Base-by-base conservation (phyloP, 1,284 basidiomycete genomes). In the Tilletia caries region DNA sequence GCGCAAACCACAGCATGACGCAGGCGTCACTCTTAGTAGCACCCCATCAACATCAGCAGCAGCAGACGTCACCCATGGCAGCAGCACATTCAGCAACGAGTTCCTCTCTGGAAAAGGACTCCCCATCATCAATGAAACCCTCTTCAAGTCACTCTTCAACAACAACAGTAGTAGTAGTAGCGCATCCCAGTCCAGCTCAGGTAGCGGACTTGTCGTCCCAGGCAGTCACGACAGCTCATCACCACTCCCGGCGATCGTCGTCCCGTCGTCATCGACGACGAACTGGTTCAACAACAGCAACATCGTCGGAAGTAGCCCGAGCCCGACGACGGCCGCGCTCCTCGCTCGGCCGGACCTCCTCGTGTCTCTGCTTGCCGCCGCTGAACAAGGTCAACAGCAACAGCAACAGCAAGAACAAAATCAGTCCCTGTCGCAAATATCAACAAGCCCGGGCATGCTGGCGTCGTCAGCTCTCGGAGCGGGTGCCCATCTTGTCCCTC, bases 251-350 rank as follows among this genome's bases (percentile, higher is more conserved):
- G 37, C 13, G 37, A 15, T 41, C 37, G 23, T 25, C 48, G 48
- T 6, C 1, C 18, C 48, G 23, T 50, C 48, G 48, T 6, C 48
- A 50, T 25, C 48, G 48, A 50, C 48, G 37, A 41, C 37, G 37
- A 50, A 20, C 48, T n/a, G 18, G 20, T 25, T 50, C 48, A 50
- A 25, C 48, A 50, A 25, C 48, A 50, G 6, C 48, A 50, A 50
- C 48, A 50, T 6, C 46, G 20, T 13, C 48, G 20, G 20, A 8
- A 15, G 37, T 15, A 15, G 37, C 8, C 15, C 37, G 37, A 41
- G n/a, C n/a, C n/a, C n/a, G n/a, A n/a, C n/a, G 58, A 18, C 58
- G 58, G 33, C 58, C 27, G 58, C 58, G 58, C 58, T 62, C 58
- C 58, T 62, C 58, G 58, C 29, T 34, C 29, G 58, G 29, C 58